Base-by-base conservation (phyloP, 106 monocot genomes). In the Posidonia australis region DNA sequence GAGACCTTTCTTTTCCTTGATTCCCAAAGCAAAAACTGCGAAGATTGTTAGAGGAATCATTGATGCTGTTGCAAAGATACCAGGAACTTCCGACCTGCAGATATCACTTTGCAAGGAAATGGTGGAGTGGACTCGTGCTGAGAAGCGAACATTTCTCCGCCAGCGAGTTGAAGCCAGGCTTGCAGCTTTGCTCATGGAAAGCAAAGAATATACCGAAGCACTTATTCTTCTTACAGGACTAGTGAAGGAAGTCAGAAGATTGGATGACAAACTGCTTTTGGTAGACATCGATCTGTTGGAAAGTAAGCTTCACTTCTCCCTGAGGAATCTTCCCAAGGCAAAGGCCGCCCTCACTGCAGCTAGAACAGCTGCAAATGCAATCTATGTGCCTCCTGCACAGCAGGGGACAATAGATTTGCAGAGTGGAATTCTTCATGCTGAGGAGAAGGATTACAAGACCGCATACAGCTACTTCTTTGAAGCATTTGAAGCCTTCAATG, bases 401-500 rank as follows among this genome's bases (percentile, higher is more conserved):
- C 89, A 94, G 58, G 94, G 93, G 13, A 78, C 86, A 0, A 94
- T 89, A 12, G 93, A 94, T 76, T 53, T 94, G 51, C 93, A 94
- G 70, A 89, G 89, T 27, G 93, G 93, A 0, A 94, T 94, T 54
- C 84, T 94, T 44, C 93, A 94, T 59, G 93, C 93, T 0, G 93
- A 94, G 58, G 93, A 89, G 69, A 94, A 94, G 44, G 94, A 96
- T 62, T 90, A 96, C 63, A 96, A 96, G 58, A 96, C 86, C 18
- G 89, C 84, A 0, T 96, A 96, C 78, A 96, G 90, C 68, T 96
- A 90, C 60, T 96, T 96, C 74, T 90, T 96, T 54, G 94, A 96
- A 66, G 94, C 86, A 55, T 96, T 96, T 53, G 94, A 96, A 67
- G 94, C 89, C 46, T 90, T 96, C 78, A 89, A 84, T 71, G 82